These are phyloP conservation scores for Rutstroemia sp. DNA, from an alignment of 2,329 filamentous ascomycete genomes.

Conservation along the genomic window DNA sequence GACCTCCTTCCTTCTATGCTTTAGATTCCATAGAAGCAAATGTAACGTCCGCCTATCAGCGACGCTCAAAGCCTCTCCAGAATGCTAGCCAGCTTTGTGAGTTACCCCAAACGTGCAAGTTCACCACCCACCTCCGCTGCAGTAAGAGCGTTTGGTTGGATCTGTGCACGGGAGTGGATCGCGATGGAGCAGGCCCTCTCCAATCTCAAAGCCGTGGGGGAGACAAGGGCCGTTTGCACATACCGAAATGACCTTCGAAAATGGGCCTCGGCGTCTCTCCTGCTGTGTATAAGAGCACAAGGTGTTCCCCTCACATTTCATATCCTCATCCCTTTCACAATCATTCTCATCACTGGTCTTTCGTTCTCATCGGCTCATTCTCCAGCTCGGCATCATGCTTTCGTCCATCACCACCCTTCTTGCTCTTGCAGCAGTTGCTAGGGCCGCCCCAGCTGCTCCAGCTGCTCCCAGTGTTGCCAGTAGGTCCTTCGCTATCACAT, in stretches of 20 bases:
- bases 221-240: not conserved
- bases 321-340: conserved; percentile 10
- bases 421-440: conserved; percentile 18
- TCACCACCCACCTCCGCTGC: too few relatives aligned
- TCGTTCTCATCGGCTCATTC: not conserved
- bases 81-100: too few relatives aligned
- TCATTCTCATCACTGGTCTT: conserved; percentile 8
- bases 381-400: conserved; percentile 20
- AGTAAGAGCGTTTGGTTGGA: too few relatives aligned
- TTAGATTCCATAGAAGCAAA: not conserved
- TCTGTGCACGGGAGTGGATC: too few relatives aligned
- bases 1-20: not conserved
- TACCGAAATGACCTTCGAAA: not conserved
- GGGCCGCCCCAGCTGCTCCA: conserved; percentile 16
- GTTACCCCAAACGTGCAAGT: too few relatives aligned
- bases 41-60: not conserved
- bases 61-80: not conserved
- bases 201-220: not conserved
- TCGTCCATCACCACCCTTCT: conserved; percentile 20
- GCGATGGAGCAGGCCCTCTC: not conserved
- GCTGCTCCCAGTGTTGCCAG: not conserved
- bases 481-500: not conserved
- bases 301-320: conserved; percentile 4
- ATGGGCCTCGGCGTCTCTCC: not conserved
- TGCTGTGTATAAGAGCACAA: conserved; percentile 17